phyloP scores from a whole-genome alignment of 2,329 filamentous ascomycete species.

The Ophiocordyceps camponoti-floridani region DNA sequence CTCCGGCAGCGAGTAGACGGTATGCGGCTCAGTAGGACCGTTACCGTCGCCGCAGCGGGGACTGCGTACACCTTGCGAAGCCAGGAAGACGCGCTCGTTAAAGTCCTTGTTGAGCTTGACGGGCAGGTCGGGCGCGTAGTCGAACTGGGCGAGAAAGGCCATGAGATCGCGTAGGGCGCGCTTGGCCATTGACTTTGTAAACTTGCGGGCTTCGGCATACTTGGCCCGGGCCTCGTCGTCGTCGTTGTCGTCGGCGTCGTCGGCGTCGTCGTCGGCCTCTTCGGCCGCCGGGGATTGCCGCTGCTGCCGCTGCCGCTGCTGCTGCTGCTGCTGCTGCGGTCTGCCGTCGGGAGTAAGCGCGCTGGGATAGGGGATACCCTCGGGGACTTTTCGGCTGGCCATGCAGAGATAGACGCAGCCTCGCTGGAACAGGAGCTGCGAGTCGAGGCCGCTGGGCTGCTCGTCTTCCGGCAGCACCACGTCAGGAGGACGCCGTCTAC shows the following conservation, averaged over 20 bases:
- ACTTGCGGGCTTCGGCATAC: constrained; percentile 29
- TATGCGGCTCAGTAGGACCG: constrained; percentile 13
- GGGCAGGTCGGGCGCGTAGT: constrained; percentile 59
- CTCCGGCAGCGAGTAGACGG: constrained; percentile 30
- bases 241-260: not conserved
- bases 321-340: not conserved
- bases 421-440: constrained; percentile 60
- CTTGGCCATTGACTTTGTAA: constrained; percentile 58
- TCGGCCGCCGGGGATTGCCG: not conserved
- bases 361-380: constrained; percentile 22
- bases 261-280: not conserved
- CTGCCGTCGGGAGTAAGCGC: not conserved
- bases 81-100: constrained; percentile 36
- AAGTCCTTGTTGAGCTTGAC: constrained; percentile 39
- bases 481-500: constrained; percentile 13
- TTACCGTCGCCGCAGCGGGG: constrained; percentile 15
- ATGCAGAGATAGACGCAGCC: constrained; percentile 54
- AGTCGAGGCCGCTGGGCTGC: constrained; percentile 58
- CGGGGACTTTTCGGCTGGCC: constrained; percentile 46
- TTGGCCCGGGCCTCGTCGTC: not conserved
- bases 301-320: not conserved
- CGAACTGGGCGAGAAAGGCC: constrained; percentile 53
- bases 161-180: constrained; percentile 59
- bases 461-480: constrained; percentile 19
- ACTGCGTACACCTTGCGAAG: constrained; percentile 27